Base-by-base conservation (phyloP, 1,139 yeast genomes). In the Diutina sp. region DNA sequence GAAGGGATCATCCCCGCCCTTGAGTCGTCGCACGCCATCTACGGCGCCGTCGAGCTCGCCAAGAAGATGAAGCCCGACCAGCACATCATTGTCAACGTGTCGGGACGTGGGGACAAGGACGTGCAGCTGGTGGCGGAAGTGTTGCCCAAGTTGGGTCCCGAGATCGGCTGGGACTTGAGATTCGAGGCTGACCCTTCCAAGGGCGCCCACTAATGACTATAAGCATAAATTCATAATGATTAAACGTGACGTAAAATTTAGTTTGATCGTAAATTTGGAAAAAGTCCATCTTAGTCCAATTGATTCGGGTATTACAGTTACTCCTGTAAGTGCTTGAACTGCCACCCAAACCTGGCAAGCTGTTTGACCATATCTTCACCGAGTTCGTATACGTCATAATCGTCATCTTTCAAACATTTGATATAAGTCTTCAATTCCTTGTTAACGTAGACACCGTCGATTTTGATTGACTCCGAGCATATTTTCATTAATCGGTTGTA, bases 101-200 rank as follows among this genome's bases (percentile, higher is more conserved):
- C 97, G 56, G 99, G 99, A 66, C 88, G 99, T 78, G 99, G 99
- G 73, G 99, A 95, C 70, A 93, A 93, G 77, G 99, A 93, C 69
- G 99, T 93, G 46, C 97, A 91, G 74, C 88, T 93, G 68, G 97
- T 93, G 58, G 99, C 99, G 51, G 97, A 93, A 70, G 83, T 86
- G 56, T 79, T 93, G 67, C 99, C 99, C 54, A 81, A 72, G 60
- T 77, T 90, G 59, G 99, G 99, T 54, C 95, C 93, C 56, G 69
- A 84, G 69, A 91, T 93, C 67, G 93, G 87, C 64, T 93, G 99
- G 99, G 98, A 93, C 69, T 79, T 93, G 68, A 83, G 99, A 71
- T 93, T 93, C 65, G 93, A 87, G 66, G 74, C 70, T 54, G 79
- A 76, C 62, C 80, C 80, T 56, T 64, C 76, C 32, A 73, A 74